These are phyloP conservation scores for barrel medic (Medicago truncatula) DNA, from an alignment of 306 rosid species.

Conservation along the genomic window DNA sequence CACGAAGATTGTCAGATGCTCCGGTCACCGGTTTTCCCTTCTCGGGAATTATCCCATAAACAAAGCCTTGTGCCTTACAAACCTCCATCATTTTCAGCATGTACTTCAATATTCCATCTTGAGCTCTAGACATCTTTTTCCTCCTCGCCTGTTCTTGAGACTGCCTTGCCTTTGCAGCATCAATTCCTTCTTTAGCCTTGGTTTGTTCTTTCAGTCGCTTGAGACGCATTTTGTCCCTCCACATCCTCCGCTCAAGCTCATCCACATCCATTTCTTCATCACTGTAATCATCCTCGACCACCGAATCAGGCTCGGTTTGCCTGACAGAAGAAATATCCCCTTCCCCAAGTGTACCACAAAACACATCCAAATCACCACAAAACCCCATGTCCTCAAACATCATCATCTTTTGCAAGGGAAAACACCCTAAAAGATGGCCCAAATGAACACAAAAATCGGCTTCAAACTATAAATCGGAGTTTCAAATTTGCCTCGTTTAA, in stretches of 20 bases:
- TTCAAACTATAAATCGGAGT: neutral
- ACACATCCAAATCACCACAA: constrained; percentile 65
- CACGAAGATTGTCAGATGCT: constrained; percentile 88
- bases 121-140: constrained; percentile 93
- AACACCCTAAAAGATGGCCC: neutral
- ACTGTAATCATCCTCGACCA: constrained; percentile 62
- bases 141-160: constrained; percentile 87
- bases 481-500: constrained; percentile 28
- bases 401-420: constrained; percentile 55
- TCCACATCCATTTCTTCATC: constrained; percentile 70
- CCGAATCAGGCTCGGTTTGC: constrained; percentile 56
- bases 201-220: constrained; percentile 68
- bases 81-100: constrained; percentile 97
- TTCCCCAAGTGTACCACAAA: constrained; percentile 57
- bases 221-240: constrained; percentile 71
- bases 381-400: constrained; percentile 68
- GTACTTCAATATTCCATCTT: constrained; percentile 83
- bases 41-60: constrained; percentile 86
- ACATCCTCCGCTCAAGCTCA: constrained; percentile 83
- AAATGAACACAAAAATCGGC: neutral
- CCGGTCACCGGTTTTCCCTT: constrained; percentile 91
- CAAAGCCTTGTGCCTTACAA: constrained; percentile 91
- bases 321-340: constrained; percentile 50
- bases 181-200: constrained; percentile 65
- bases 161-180: constrained; percentile 65